Conservation (phyloP, 2,329 filamentous ascomycete species). For the Hypoxylon sp. region DNA sequence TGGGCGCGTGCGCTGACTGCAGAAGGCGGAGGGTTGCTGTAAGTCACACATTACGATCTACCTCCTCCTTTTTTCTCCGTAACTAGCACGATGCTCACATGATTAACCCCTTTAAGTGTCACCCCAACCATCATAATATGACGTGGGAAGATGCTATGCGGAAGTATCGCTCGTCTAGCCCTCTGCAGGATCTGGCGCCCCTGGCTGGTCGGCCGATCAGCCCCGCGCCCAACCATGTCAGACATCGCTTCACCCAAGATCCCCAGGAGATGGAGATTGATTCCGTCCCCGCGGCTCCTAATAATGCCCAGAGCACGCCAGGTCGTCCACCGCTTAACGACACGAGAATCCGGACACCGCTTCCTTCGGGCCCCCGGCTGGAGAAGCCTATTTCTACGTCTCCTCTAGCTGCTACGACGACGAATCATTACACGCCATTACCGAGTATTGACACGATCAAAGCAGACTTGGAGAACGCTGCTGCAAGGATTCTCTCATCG, state of each 20-base stretch:
- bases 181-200: conserved; percentile 64
- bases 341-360: conserved; percentile 66
- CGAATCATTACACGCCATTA: conserved; percentile 50
- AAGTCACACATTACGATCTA: conserved; percentile 54
- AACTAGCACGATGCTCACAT: conserved; percentile 45
- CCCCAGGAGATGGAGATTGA: conserved; percentile 70
- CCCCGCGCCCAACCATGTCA: conserved; percentile 58
- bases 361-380: conserved; percentile 68
- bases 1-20: conserved; percentile 70
- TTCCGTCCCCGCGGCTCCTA: conserved; percentile 52
- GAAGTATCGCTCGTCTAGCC: conserved; percentile 68
- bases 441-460: conserved; percentile 66
- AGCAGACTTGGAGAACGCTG: conserved; percentile 65
- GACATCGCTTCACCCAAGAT: conserved; percentile 60
- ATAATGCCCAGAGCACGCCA: conserved; percentile 45
- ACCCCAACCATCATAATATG: conserved; percentile 71
- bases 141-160: conserved; percentile 70
- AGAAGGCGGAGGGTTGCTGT: conserved; percentile 70
- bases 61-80: conserved; percentile 13
- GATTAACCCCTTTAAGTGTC: conserved; percentile 60
- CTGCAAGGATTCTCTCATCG: conserved; percentile 64
- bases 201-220: conserved; percentile 61
- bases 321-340: conserved; percentile 61
- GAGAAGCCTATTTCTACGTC: conserved; percentile 62
- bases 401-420: conserved; percentile 46